These are phyloP conservation scores for Gleditsia sinensis DNA, from an alignment of 306 rosid genomes.

Conservation along the genomic window DNA sequence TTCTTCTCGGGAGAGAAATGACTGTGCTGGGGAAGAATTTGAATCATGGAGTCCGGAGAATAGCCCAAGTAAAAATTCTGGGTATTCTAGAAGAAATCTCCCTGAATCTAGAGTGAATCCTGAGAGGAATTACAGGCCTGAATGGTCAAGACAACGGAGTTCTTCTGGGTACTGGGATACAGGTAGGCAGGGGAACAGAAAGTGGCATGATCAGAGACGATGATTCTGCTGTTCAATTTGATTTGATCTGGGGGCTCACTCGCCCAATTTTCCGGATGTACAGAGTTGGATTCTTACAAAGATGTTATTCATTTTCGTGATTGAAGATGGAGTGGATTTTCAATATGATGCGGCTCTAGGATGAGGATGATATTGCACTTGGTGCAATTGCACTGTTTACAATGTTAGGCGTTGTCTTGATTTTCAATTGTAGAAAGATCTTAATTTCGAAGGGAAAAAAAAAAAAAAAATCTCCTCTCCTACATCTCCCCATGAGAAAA, in stretches of 20 bases:
- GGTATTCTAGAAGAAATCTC: constrained; percentile 47
- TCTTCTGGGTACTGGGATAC: constrained; percentile 55
- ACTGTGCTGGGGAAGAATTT: constrained; percentile 45
- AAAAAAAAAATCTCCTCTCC: too few relatives aligned
- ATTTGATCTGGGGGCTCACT: neutral
- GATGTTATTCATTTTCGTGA: constrained; percentile 2
- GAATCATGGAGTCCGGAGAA: constrained; percentile 87
- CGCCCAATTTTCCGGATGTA: constrained; percentile 27
- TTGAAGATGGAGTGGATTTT: neutral
- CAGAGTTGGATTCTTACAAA: constrained; percentile 28
- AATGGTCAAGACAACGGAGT: constrained; percentile 54
- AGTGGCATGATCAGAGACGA: constrained; percentile 59
- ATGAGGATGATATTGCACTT: neutral
- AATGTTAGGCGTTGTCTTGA: neutral
- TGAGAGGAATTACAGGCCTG: constrained; percentile 56
- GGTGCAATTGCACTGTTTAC: neutral
- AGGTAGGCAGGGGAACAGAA: constrained; percentile 52
- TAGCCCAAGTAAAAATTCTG: constrained; percentile 63
- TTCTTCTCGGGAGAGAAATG: constrained; percentile 57
- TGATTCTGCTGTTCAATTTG: constrained; percentile 33
- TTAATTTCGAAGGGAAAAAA: too few relatives aligned
- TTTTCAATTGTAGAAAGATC: neutral
- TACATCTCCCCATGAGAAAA: neutral
- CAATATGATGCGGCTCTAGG: neutral
- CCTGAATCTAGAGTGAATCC: constrained; percentile 54